A percentile compares a stretch with the other conserved stretches of the same genome.
Evolutionary conservation across 257 asterid genomes (phyloP).

Genomic region (Verbascum thapsus): DNA sequence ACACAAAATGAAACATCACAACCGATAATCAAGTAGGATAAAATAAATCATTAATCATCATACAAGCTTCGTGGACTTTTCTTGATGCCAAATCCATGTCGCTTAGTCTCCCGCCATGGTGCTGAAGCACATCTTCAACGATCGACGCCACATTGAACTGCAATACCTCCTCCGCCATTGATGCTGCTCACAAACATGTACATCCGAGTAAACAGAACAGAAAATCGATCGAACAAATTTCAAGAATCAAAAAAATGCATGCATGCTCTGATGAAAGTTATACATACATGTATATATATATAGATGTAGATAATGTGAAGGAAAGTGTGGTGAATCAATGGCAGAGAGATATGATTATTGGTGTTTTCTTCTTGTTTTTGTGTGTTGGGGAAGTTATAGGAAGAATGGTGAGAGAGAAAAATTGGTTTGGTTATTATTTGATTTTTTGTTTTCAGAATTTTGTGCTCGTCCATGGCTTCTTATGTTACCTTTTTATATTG

Average conservation of each 20-base stretch:
- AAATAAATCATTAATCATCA: constrained; percentile 21
- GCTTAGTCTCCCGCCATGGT: constrained; percentile 58
- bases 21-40: neutral
- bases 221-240: constrained; percentile 14
- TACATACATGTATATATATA: constrained; percentile 18
- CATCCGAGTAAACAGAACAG: too few species aligned
- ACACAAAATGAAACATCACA: neutral
- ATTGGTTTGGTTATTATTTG: constrained; percentile 21
- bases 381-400: constrained; percentile 37
- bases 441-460: constrained; percentile 25
- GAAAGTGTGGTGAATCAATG: constrained; percentile 27
- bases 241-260: constrained; percentile 29
- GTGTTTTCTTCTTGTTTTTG: constrained; percentile 27
- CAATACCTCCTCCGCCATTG: constrained; percentile 65
- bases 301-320: neutral
- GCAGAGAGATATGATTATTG: constrained; percentile 18
- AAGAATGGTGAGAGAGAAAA: constrained; percentile 27
- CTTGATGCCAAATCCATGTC: constrained; percentile 73
- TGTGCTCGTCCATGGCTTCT: constrained; percentile 33
- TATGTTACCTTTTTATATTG: neutral
- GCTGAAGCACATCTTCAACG: constrained; percentile 76
- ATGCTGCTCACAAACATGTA: too few species aligned
- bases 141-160: constrained; percentile 62
- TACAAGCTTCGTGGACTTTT: constrained; percentile 74
- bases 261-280: constrained; percentile 28